Evolutionary conservation across 208 protist genomes (phyloP).

Genomic region (Blastocrithidia nonstop): DNA sequence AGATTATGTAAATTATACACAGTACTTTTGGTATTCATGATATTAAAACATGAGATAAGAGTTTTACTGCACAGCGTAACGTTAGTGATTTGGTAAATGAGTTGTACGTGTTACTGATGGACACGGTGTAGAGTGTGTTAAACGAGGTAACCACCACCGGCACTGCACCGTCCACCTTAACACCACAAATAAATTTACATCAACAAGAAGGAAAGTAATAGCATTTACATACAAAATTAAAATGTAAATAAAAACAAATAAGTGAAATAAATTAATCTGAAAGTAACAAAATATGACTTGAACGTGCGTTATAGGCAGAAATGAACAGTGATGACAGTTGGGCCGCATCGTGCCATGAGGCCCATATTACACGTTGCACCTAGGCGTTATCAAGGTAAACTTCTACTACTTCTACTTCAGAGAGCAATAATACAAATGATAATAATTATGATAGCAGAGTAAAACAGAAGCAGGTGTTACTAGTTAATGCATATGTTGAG

Average conservation of each 20-base stretch:
- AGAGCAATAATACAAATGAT: no score
- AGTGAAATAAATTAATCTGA: no score
- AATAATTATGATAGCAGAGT: background rate
- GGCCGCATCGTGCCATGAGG: conserved; percentile 64
- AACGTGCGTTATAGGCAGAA: conserved; percentile 74
- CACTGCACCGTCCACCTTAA: background rate
- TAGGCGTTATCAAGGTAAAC: background rate
- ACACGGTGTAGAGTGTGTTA: conserved; percentile 63
- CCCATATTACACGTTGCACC: conserved; percentile 28
- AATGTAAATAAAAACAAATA: no score
- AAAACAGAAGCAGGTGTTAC: background rate
- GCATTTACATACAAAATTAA: background rate
- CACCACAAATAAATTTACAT: background rate
- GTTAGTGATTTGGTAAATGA: conserved; percentile 78
- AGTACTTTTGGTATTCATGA: conserved; percentile 44
- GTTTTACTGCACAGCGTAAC: no score
- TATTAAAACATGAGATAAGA: no score
- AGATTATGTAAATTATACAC: conserved; percentile 44
- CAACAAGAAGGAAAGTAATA: background rate
- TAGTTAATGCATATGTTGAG: conserved; percentile 47
- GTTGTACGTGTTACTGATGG: conserved; percentile 79
- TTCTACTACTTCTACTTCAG: no score
- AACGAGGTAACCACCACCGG: conserved; percentile 9
- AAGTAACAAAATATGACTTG: conserved; percentile 15
- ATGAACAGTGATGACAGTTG: conserved; percentile 30